A percentile compares a stretch with the other conserved stretches of the same genome.
Evolutionary conservation across 192 early-diverging fungal species (phyloP).

Genomic region (Entophlyctis helioformis): DNA sequence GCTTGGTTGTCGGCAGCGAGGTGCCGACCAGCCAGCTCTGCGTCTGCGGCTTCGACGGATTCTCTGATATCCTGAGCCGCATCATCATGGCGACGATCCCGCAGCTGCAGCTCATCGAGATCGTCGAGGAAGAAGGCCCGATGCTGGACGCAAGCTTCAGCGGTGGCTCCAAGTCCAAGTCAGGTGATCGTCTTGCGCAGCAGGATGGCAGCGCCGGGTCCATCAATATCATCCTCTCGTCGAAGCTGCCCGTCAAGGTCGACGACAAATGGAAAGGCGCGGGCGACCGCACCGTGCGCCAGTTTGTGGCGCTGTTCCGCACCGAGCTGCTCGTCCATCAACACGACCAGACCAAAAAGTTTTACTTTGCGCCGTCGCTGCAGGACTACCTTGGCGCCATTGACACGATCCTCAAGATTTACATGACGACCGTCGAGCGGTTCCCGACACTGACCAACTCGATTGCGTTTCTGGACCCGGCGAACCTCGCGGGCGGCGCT

Average conservation of each 20-base stretch:
- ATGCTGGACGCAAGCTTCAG: too few relatives aligned
- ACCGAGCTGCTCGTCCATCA: constrained; percentile 32
- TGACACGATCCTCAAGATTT: constrained; percentile 34
- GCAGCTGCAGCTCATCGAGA: constrained; percentile 14
- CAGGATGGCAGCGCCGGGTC: too few relatives aligned
- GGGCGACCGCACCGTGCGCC: constrained; percentile 1
- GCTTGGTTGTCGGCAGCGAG: constrained; percentile 32
- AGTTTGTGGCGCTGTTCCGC: constrained; percentile 37
- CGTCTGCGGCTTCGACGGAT: constrained; percentile 36
- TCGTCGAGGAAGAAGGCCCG: constrained; percentile 22
- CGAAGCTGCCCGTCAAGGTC: too few relatives aligned
- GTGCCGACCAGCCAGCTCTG: constrained; percentile 28
- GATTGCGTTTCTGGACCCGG: constrained; percentile 35
- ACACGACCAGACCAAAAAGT: constrained; percentile 2
- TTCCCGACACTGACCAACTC: constrained; percentile 31
- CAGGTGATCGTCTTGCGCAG: too few relatives aligned
- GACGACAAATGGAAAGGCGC: neutral
- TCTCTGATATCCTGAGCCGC: constrained; percentile 28
- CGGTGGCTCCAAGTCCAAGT: too few relatives aligned
- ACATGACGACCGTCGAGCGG: constrained; percentile 26
- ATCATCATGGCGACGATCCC: constrained; percentile 11
- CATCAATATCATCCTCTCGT: neutral
- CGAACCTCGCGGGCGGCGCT: constrained; percentile 25
- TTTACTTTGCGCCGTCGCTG: constrained; percentile 38
- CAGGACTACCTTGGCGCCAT: constrained; percentile 28